Conservation (phyloP, 352 stramenopile genomes). For the Phytophthora syringae region DNA sequence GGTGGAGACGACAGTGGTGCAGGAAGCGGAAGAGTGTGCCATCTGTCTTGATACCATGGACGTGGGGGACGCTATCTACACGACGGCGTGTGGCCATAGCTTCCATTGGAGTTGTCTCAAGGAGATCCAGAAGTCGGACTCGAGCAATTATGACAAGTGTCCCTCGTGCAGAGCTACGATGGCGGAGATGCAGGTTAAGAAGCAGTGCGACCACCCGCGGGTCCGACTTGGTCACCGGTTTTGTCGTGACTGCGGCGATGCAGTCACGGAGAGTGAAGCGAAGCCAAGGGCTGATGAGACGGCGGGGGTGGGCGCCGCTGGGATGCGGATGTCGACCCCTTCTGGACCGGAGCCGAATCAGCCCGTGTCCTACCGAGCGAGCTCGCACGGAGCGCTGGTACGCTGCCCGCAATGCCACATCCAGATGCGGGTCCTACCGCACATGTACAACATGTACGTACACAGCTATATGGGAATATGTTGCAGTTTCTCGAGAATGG, state of each 20-base stretch:
- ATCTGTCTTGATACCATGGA: conserved; percentile 87
- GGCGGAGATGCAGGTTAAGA: conserved; percentile 85
- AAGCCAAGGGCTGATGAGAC: conserved; percentile 63
- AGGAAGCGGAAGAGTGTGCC: conserved; percentile 83
- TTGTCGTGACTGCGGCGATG: conserved; percentile 75
- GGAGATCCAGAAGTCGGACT: conserved; percentile 80
- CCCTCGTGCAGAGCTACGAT: conserved; percentile 80
- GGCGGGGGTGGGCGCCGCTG: conserved; percentile 1
- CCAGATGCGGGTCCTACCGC: conserved; percentile 85
- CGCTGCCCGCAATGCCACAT: conserved; percentile 87
- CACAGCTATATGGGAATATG: background rate
- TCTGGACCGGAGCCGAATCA: conserved; percentile 38
- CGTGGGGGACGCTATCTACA: conserved; percentile 82
- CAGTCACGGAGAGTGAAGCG: conserved; percentile 69
- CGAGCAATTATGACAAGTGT: conserved; percentile 87
- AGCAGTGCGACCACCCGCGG: conserved; percentile 85
- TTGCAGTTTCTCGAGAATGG: background rate
- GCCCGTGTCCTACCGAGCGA: conserved; percentile 77
- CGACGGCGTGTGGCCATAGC: conserved; percentile 82
- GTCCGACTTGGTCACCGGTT: conserved; percentile 81
- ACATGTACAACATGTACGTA: conserved; percentile 92
- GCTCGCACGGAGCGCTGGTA: conserved; percentile 85
- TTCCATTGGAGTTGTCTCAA: conserved; percentile 90
- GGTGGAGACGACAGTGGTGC: conserved; percentile 52
- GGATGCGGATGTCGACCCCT: conserved; percentile 35